phyloP scores from a whole-genome alignment of 495 filamentous ascomycete genomes.

The Cercophora scortea region DNA sequence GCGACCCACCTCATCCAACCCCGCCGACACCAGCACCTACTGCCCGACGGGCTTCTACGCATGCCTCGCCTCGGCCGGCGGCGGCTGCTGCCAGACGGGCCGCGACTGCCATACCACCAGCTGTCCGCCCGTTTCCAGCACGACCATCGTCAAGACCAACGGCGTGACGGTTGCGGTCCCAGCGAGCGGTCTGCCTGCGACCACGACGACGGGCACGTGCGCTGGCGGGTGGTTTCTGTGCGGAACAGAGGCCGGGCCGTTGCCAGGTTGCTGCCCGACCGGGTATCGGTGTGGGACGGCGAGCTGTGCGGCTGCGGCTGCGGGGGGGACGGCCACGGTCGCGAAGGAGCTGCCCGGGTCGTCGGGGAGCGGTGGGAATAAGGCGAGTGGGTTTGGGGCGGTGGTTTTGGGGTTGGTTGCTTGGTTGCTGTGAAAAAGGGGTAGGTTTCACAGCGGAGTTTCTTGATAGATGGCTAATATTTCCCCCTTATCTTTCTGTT shows the following conservation, averaged over 20 bases:
- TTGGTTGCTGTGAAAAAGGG: neutral
- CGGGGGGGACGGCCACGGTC: conserved; percentile 43
- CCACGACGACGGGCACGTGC: conserved; percentile 41
- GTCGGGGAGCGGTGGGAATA: neutral
- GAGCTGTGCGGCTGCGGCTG: conserved; percentile 52
- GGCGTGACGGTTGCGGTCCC: conserved; percentile 65
- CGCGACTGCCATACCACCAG: conserved; percentile 60
- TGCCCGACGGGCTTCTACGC: conserved; percentile 54
- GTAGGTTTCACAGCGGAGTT: neutral
- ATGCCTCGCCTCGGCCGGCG: conserved; percentile 41
- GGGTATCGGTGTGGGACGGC: conserved; percentile 64
- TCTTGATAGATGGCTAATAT: no score
- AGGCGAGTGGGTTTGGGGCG: neutral
- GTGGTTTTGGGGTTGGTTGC: neutral
- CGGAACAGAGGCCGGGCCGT: conserved; percentile 39
- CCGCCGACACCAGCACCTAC: conserved; percentile 21
- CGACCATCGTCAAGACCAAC: conserved; percentile 52
- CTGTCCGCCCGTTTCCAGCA: conserved; percentile 47
- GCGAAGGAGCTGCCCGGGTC: conserved; percentile 47
- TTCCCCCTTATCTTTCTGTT: no score
- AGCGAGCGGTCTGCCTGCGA: conserved; percentile 28
- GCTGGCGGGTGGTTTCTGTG: conserved; percentile 75
- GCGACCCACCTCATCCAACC: conserved; percentile 28
- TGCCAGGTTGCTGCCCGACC: conserved; percentile 70
- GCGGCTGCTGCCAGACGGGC: conserved; percentile 65